A percentile compares a stretch with the other conserved stretches of the same genome.
Conservation (phyloP, 441 rosid genomes). For the Gossypium gossypioides region DNA sequence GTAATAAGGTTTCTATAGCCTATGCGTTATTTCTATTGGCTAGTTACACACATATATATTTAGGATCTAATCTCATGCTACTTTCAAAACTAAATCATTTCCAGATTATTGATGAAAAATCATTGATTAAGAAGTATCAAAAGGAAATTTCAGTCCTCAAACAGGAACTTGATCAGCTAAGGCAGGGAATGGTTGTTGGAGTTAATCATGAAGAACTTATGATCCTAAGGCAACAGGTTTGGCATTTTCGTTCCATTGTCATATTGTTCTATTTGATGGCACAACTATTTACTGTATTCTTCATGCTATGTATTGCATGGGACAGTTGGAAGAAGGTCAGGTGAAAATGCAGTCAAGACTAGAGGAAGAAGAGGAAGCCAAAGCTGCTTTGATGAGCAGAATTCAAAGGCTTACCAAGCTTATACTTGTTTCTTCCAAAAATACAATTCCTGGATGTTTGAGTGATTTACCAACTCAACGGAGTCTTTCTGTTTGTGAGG, state of each 20-base stretch:
- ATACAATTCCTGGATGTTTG: conserved; percentile 61
- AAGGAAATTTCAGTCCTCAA: conserved; percentile 84
- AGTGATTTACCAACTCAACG: conserved; percentile 53
- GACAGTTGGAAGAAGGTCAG: conserved; percentile 96
- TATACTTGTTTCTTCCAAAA: conserved; percentile 91
- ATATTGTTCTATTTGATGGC: background rate
- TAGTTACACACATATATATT: background rate
- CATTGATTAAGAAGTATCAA: conserved; percentile 93
- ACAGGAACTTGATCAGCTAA: conserved; percentile 81
- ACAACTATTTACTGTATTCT: background rate
- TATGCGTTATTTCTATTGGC: background rate
- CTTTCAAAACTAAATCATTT: conserved; percentile 17
- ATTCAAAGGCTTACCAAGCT: conserved; percentile 96
- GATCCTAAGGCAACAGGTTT: conserved; percentile 84
- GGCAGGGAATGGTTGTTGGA: conserved; percentile 70
- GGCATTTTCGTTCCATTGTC: conserved; percentile 4
- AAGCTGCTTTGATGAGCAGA: conserved; percentile 98
- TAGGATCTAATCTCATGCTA: conserved; percentile 9
- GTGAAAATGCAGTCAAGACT: conserved; percentile 98
- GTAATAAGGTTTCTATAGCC: conserved; percentile 66
- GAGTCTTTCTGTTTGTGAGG: conserved; percentile 55
- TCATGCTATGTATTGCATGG: conserved; percentile 4
- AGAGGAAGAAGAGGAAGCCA: conserved; percentile 99
- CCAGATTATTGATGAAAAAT: conserved; percentile 97
- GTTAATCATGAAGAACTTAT: conserved; percentile 88